Evolutionary conservation across 2,329 filamentous ascomycete genomes (phyloP).

Genomic region (Paracoccidioides brasiliensis): DNA sequence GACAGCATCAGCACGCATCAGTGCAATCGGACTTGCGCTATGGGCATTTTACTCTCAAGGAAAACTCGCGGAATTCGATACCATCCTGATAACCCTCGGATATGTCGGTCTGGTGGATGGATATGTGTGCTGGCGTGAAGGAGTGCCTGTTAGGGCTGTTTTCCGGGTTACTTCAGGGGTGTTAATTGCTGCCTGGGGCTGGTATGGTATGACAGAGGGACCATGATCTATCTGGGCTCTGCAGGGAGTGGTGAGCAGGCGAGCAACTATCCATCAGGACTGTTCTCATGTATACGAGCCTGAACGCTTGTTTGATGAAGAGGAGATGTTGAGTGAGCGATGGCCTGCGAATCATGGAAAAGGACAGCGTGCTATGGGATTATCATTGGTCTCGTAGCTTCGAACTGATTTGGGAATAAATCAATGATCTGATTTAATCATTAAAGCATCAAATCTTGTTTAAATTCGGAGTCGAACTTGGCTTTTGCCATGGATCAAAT

Average conservation of each 20-base stretch:
- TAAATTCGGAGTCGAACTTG: too few relatives aligned
- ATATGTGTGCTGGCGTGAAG: slow-evolving; percentile 15
- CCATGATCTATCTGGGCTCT: background rate
- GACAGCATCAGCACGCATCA: slow-evolving; percentile 10
- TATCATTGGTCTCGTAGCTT: too few relatives aligned
- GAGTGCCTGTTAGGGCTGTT: slow-evolving; percentile 12
- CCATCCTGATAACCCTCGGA: slow-evolving; percentile 9
- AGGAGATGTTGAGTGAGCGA: too few relatives aligned
- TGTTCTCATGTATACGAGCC: background rate
- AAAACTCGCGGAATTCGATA: slow-evolving; percentile 15
- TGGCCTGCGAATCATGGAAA: too few relatives aligned
- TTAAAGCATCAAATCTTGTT: too few relatives aligned
- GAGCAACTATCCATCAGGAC: background rate
- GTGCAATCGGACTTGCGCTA: slow-evolving; percentile 9
- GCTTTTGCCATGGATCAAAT: too few relatives aligned
- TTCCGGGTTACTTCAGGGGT: slow-evolving; percentile 11
- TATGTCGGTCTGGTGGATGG: slow-evolving; percentile 13
- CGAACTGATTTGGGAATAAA: too few relatives aligned
- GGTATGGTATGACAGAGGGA: slow-evolving; percentile 10
- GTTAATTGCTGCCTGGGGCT: slow-evolving; percentile 15
- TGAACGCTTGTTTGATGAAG: too few relatives aligned
- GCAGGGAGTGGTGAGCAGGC: background rate
- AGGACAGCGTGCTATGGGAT: too few relatives aligned
- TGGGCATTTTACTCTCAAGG: slow-evolving; percentile 13
- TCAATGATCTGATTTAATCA: too few relatives aligned